A percentile compares a stretch with the other conserved stretches of the same genome.
phyloP scores from a whole-genome alignment of 2,329 filamentous ascomycete genomes.

The Penicillium sp. region DNA sequence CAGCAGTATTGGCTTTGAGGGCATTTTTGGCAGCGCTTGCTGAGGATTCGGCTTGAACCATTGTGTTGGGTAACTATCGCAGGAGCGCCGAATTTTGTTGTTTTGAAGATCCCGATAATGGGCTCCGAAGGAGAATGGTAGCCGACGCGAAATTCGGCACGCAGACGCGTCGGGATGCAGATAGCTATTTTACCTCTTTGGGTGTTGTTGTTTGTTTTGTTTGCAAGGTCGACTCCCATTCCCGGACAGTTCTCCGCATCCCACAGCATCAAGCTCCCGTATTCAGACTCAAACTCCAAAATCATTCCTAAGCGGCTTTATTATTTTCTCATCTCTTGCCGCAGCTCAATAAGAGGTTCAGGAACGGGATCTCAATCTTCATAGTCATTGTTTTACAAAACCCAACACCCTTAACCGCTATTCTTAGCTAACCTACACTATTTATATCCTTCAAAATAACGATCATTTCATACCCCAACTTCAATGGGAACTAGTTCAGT shows the following conservation, averaged over 20 bases:
- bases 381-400: background rate
- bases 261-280: background rate
- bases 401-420: background rate
- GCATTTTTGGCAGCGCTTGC: constrained; percentile 48
- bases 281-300: background rate
- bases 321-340: background rate
- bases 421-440: background rate
- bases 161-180: constrained; percentile 33
- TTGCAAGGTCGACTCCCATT: background rate
- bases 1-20: constrained; percentile 45
- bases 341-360: background rate
- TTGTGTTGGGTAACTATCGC: constrained; percentile 25
- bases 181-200: constrained; percentile 15
- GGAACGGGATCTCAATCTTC: background rate
- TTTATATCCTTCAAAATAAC: background rate
- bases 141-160: constrained; percentile 34
- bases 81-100: background rate
- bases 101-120: background rate
- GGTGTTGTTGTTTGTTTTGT: constrained; percentile 11
- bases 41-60: constrained; percentile 55
- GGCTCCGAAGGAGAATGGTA: constrained; percentile 9
- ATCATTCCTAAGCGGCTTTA: background rate
- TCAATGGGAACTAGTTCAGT: constrained; percentile 42
- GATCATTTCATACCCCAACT: background rate
- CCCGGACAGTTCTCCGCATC: background rate